Evolutionary conservation across 169 alveolate genomes (phyloP).

Genomic region (Plasmodium knowlesi): DNA sequence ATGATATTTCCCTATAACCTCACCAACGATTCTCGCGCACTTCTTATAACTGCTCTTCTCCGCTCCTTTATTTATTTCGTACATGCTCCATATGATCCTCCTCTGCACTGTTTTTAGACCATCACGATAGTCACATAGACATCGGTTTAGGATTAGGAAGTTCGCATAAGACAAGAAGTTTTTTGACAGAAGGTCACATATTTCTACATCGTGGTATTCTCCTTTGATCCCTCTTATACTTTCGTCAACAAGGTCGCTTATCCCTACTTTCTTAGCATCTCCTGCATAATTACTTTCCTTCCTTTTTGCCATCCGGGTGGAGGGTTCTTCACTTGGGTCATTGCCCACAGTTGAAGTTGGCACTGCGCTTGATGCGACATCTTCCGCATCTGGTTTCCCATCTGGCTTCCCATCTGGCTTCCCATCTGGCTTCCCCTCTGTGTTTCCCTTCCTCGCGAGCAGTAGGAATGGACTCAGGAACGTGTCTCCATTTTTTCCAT

Average conservation of each 20-base stretch:
- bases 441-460: not conserved
- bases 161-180: constrained; percentile 86
- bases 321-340: not conserved
- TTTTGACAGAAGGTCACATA: constrained; percentile 73
- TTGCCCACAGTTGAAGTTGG: not conserved
- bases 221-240: constrained; percentile 36
- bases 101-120: constrained; percentile 90
- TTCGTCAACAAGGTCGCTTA: not conserved
- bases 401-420: not conserved
- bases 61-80: constrained; percentile 77
- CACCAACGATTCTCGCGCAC: constrained; percentile 90
- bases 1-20: constrained; percentile 89
- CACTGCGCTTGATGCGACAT: not conserved
- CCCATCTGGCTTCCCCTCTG: not conserved
- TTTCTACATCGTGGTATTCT: constrained; percentile 62
- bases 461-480: not conserved
- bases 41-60: constrained; percentile 77
- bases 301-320: not conserved
- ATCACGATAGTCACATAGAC: constrained; percentile 89
- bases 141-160: constrained; percentile 86
- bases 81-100: constrained; percentile 89
- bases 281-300: not conserved
- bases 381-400: not conserved
- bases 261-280: not conserved
- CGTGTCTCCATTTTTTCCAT: not conserved